Evolutionary conservation across 768 basidiomycete species (phyloP), one percentile per base, ranked within the genome.

Genomic region (Russula lepida): DNA sequence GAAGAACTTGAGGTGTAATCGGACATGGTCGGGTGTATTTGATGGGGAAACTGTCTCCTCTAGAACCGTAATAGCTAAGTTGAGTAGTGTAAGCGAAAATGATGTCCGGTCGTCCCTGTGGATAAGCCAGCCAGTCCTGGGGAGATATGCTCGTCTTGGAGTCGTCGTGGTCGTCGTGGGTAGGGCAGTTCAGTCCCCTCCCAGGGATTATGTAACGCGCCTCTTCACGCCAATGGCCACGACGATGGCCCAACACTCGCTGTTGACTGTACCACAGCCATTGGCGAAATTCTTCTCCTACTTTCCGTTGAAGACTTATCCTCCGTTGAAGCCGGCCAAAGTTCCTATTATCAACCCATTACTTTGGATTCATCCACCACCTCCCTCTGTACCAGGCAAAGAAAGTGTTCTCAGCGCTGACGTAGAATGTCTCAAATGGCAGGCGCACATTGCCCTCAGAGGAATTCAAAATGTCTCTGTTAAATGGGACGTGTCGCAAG

Each of bases 401-500:
- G 70, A 54, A 46, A 65, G 67, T 53, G 67, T 74, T 3, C 79
- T 92, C 63, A 89, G 88, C 72, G 71, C 78, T 56, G 90, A 92
- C 73, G 84, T 92, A 66, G 89, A 92, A 67, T 92, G 90, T 70
- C 81, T 93, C 69, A 92, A 90, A 73, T 92, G 90, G 90, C 91
- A 93, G 71, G 88, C 91, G 0, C 91, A 87, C 67, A 76, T 89
- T 51, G 85, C 85, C 27, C 81, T 86, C 51, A 84, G 87, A 59
- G 83, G 82, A 8, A 68, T 88, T 61, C 69, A 67, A 21, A 64
- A 71, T 66, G 72, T 89, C 57, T 73, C 71, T 23, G 70, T 91
- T 15, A 82, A 88, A 47, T 87, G 82, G 74, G 86, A 92, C 71
- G 76, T 93, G 30, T 70, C 80, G 17, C 76, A 81, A 25, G 84